A percentile compares a stretch with the other conserved stretches of the same genome.
Evolutionary conservation across 805 yeast genomes (phyloP).

Genomic region (Candida morakotiae): DNA sequence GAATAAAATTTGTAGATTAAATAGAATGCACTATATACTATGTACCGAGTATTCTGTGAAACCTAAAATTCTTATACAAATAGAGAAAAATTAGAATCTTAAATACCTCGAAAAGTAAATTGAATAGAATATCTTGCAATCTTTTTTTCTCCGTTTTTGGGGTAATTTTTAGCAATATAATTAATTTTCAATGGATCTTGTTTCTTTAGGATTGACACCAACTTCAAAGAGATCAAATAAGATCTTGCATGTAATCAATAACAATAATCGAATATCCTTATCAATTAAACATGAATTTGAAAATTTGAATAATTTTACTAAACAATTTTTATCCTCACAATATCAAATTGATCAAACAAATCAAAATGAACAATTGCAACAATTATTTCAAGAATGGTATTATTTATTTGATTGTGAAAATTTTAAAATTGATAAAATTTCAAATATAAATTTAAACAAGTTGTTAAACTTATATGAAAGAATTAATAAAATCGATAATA

Average conservation of each 20-base stretch:
- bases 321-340: constrained; percentile 18
- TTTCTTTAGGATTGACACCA: constrained; percentile 10
- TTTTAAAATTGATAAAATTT: constrained; percentile 12
- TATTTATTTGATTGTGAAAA: constrained; percentile 19
- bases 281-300: constrained; percentile 18
- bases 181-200: constrained; percentile 12
- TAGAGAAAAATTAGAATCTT: too few relatives aligned
- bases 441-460: constrained; percentile 9
- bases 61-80: too few relatives aligned
- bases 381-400: constrained; percentile 20
- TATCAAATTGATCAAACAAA: constrained; percentile 7
- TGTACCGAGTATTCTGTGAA: too few relatives aligned
- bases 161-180: background rate
- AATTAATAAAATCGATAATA: constrained; percentile 4
- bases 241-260: constrained; percentile 19
- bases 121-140: too few relatives aligned
- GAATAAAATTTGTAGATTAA: constrained; percentile 15
- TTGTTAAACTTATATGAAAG: constrained; percentile 10
- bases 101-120: too few relatives aligned
- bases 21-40: too few relatives aligned
- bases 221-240: constrained; percentile 6
- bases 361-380: constrained; percentile 11
- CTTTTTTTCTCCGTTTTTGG: too few relatives aligned
- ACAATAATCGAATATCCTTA: constrained; percentile 28
- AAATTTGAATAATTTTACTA: constrained; percentile 18